Conservation (phyloP, 116 monocot genomes). For the Trichopus zeylanicus region DNA sequence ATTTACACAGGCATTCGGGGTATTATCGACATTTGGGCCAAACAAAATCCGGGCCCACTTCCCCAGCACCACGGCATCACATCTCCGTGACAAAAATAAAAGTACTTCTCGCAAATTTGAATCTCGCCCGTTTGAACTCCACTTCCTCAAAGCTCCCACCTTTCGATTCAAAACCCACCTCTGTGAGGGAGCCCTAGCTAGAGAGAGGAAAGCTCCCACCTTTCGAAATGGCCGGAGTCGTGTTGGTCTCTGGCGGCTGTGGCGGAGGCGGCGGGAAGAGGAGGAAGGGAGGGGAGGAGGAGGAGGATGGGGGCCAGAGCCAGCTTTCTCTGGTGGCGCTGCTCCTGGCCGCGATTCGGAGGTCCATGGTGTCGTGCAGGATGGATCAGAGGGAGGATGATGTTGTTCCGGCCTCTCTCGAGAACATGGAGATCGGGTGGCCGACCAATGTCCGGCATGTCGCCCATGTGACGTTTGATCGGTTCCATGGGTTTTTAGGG, state of each 20-base stretch:
- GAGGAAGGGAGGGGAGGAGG: slow-evolving; percentile 5
- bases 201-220: too few species aligned
- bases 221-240: slow-evolving; percentile 27
- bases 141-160: too few species aligned
- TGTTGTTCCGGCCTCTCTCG: slow-evolving; percentile 8
- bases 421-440: slow-evolving; percentile 75
- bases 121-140: too few species aligned
- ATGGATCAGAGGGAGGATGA: slow-evolving; percentile 37
- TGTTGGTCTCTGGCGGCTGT: slow-evolving; percentile 32
- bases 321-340: slow-evolving; percentile 51
- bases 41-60: too few species aligned
- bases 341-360: slow-evolving; percentile 56
- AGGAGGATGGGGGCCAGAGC: slow-evolving; percentile 18
- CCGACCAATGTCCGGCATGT: slow-evolving; percentile 83
- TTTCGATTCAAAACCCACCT: too few species aligned
- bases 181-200: too few species aligned
- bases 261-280: slow-evolving; percentile 22
- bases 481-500: slow-evolving; percentile 83
- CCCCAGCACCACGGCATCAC: too few species aligned
- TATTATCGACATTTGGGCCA: too few species aligned
- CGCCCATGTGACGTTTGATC: slow-evolving; percentile 86
- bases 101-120: too few species aligned
- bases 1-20: too few species aligned
- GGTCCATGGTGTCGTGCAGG: slow-evolving; percentile 61
- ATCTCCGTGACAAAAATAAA: too few species aligned